These are phyloP conservation scores for Chiua sp. DNA, from an alignment of 1,284 basidiomycete species.

Conservation along the genomic window DNA sequence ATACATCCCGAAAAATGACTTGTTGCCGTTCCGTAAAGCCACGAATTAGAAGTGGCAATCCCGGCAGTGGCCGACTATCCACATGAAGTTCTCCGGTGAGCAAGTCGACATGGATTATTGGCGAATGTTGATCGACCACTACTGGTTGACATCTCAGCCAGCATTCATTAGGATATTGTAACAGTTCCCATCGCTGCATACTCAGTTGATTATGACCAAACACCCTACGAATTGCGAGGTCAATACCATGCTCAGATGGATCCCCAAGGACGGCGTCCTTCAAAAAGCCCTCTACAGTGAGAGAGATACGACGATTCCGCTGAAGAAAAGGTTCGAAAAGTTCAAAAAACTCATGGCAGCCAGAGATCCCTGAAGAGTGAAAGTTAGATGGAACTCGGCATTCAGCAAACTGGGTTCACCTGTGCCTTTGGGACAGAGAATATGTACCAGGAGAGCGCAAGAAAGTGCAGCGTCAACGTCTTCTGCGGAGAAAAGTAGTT, in stretches of 20 bases:
- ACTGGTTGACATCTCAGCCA: no score
- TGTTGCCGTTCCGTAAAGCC: no score
- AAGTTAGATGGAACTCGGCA: no score
- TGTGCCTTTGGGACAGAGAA: no score
- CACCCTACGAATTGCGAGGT: constrained; percentile 41
- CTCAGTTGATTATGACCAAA: constrained; percentile 5
- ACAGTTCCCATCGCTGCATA: background rate
- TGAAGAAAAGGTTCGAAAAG: constrained; percentile 27
- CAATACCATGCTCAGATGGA: constrained; percentile 26
- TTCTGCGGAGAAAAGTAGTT: constrained; percentile 25
- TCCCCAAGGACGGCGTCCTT: constrained; percentile 7
- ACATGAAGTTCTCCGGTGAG: no score
- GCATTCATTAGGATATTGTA: no score
- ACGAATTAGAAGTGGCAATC: no score
- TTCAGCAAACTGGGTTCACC: no score
- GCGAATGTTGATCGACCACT: no score
- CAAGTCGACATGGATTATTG: background rate
- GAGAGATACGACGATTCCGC: constrained; percentile 37
- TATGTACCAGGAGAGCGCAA: constrained; percentile 38
- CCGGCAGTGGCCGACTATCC: no score
- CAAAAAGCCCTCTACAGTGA: constrained; percentile 30
- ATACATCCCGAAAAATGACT: constrained; percentile 30
- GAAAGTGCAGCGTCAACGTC: constrained; percentile 40
- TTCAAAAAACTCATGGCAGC: background rate
- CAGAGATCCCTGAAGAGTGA: no score